These are phyloP conservation scores for Suhomyces coccinellae DNA, from an alignment of 1,139 yeast genomes.

Conservation along the genomic window DNA sequence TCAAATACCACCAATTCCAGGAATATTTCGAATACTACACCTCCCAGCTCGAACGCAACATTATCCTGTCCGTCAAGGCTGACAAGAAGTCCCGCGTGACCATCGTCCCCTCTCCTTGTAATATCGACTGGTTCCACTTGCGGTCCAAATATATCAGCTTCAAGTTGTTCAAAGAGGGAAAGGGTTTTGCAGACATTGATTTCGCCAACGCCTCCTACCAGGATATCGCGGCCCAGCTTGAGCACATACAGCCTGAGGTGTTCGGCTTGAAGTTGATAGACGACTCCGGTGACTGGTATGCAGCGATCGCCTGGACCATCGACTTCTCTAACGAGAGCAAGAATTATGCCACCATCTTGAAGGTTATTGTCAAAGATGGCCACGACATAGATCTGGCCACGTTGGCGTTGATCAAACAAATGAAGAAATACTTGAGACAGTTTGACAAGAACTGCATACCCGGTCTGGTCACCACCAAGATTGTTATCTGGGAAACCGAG, in stretches of 20 bases:
- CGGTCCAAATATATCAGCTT: slow-evolving; percentile 40
- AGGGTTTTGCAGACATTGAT: slow-evolving; percentile 20
- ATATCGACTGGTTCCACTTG: slow-evolving; percentile 48
- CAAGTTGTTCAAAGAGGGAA: slow-evolving; percentile 25
- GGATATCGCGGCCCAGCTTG: slow-evolving; percentile 25
- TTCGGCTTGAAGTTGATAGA: slow-evolving; percentile 35
- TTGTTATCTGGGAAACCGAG: slow-evolving; percentile 43
- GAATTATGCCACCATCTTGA: slow-evolving; percentile 32
- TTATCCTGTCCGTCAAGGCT: slow-evolving; percentile 19
- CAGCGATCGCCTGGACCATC: slow-evolving; percentile 43
- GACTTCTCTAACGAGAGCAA: slow-evolving; percentile 31
- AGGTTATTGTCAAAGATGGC: slow-evolving; percentile 25
- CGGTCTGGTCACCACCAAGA: slow-evolving; percentile 18
- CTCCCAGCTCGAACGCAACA: slow-evolving; percentile 20
- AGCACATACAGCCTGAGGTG: slow-evolving; percentile 24
- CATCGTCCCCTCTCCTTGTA: slow-evolving; percentile 30
- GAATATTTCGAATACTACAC: slow-evolving; percentile 26
- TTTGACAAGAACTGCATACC: slow-evolving; percentile 6
- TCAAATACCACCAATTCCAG: slow-evolving; percentile 36
- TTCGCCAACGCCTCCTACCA: slow-evolving; percentile 26
- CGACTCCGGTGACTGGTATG: slow-evolving; percentile 22
- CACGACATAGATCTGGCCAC: slow-evolving; percentile 21
- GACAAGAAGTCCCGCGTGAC: slow-evolving; percentile 35
- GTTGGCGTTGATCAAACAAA: slow-evolving; percentile 26
- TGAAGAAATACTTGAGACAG: slow-evolving; percentile 22